Conservation (phyloP, 2,329 filamentous ascomycete genomes). For the Monosporascus sp. region DNA sequence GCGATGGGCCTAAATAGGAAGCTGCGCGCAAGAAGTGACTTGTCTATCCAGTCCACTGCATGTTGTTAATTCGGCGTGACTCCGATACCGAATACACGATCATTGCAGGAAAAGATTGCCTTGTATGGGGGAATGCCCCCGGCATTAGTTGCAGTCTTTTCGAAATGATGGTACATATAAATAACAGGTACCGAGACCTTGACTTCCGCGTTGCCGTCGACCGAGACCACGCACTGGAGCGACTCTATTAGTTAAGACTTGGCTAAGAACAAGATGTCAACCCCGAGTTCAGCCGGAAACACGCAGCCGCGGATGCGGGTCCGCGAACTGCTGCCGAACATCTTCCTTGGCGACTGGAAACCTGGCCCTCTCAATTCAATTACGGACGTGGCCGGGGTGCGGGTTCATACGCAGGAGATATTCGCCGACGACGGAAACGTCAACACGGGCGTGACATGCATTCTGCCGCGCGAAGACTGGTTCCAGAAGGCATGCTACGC, state of each 20-base stretch:
- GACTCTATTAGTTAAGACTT: too few relatives aligned
- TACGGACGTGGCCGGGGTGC: constrained; percentile 45
- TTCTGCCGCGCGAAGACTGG: constrained; percentile 41
- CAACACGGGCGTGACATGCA: constrained; percentile 46
- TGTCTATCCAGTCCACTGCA: neutral
- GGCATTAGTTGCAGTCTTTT: too few relatives aligned
- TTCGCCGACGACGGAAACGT: constrained; percentile 27
- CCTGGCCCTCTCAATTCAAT: constrained; percentile 43
- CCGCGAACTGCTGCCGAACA: constrained; percentile 37
- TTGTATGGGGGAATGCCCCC: neutral
- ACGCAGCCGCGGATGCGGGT: constrained; percentile 27
- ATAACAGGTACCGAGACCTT: neutral
- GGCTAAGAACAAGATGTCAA: constrained; percentile 4
- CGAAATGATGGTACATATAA: neutral
- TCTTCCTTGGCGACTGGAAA: constrained; percentile 38
- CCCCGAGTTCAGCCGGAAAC: constrained; percentile 1
- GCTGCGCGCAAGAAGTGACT: too few relatives aligned
- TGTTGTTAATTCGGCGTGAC: neutral
- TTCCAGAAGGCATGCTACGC: constrained; percentile 39
- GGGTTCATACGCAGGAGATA: constrained; percentile 40
- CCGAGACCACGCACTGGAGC: too few relatives aligned
- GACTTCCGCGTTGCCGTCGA: too few relatives aligned
- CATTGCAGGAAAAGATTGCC: neutral
- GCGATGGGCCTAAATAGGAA: too few relatives aligned
- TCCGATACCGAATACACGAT: neutral